These are phyloP conservation scores for Brassica balearica DNA, from an alignment of 441 rosid genomes.

Conservation along the genomic window DNA sequence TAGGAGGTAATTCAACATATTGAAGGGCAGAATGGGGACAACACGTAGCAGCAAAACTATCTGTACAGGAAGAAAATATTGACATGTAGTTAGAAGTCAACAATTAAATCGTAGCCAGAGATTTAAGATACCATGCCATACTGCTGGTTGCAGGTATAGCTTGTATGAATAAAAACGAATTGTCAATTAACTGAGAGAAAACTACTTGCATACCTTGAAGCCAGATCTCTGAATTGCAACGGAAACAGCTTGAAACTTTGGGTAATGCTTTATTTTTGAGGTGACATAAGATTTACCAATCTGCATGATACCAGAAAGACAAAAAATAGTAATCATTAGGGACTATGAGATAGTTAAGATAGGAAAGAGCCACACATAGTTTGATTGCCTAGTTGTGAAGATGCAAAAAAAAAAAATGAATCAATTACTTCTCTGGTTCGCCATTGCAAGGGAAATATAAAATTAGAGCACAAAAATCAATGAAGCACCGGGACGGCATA, in stretches of 20 bases:
- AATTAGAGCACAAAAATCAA: no score
- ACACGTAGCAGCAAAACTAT: conserved; percentile 76
- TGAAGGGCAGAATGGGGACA: conserved; percentile 87
- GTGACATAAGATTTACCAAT: conserved; percentile 59
- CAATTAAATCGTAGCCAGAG: conserved; percentile 5
- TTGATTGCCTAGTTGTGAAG: conserved; percentile 1
- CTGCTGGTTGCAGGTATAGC: conserved; percentile 17
- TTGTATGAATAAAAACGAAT: background rate
- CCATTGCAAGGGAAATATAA: conserved; percentile 9
- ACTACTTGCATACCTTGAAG: conserved; percentile 56
- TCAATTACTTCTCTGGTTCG: conserved; percentile 13
- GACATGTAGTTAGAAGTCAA: conserved; percentile 23
- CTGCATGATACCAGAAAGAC: conserved; percentile 44
- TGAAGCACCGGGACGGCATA: no score
- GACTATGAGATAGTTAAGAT: background rate
- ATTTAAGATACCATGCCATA: conserved; percentile 1
- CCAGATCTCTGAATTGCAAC: conserved; percentile 63
- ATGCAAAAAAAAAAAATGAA: conserved; percentile 7
- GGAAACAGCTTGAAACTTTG: conserved; percentile 60
- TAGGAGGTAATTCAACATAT: conserved; percentile 81
- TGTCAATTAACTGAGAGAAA: conserved; percentile 18
- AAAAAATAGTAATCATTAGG: conserved; percentile 4
- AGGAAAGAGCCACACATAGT: conserved; percentile 10
- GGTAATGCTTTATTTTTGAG: conserved; percentile 62
- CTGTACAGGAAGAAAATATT: conserved; percentile 37